Base-by-base conservation (phyloP, 2,329 filamentous ascomycete species). In the Alternaria alternata region DNA sequence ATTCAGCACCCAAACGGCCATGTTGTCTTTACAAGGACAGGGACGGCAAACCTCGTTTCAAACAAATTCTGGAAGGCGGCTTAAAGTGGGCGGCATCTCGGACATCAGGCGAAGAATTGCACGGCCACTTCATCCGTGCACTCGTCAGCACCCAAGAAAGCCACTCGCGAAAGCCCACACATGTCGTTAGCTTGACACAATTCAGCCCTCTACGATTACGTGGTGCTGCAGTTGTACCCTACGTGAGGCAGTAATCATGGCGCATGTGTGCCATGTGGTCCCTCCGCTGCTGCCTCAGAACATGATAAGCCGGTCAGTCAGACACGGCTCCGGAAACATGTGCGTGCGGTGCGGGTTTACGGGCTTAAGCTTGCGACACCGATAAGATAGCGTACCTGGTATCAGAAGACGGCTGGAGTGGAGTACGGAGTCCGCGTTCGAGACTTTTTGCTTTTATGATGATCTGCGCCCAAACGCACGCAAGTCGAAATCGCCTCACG, bases 131-230 rank as follows among this genome's bases (percentile, higher is more conserved):
- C 18, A 41, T 38, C 28, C 41, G 28, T 61, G 41, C 48, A 32
- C 30, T 43, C 39, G 36, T 53, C 39, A 39, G 47, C 32, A 53
- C 32, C 38, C 32, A 51, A 51, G 28, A 28, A 49, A 51, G 52
- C 46, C 44, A 49, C 58, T 61, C 43, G 49, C 43, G 44, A 46
- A 36, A 39, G 22, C 47, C 48, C 61, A 52, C 55, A 49, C 26
- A 48, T 55, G 38, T 32, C 51, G 49, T 59, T 30, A 48, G 44
- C 28, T 38, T 28, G 39, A 22, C 42, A 34, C 51, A 38, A 46
- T 55, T 63, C 46, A 63, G 63, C 64, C 64, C 41, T 61, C 34
- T 54, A 39, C 39, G 60, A 67, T 68, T 66, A 69, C 63, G 62
- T 62, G 55, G 60, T 39, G 51, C 49, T 56, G 48, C 52, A 55